Base-by-base conservation (phyloP, 2,329 filamentous ascomycete genomes). In the Calonectria henricotiae region DNA sequence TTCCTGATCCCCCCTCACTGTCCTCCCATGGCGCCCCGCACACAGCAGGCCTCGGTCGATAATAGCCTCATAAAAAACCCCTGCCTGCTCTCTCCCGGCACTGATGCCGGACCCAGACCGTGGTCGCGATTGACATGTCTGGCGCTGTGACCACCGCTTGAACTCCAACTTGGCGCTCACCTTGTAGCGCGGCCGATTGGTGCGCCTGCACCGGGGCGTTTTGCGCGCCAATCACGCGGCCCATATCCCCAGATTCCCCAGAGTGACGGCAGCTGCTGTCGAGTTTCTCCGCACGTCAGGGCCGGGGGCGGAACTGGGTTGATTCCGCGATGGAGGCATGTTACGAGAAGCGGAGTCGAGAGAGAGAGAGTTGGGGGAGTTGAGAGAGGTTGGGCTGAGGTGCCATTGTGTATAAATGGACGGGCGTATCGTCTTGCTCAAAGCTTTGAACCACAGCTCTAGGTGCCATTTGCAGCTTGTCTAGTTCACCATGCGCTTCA, bases 11-110 rank as follows among this genome's bases (percentile, higher is more conserved):
- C 32, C 60, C 30, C 66, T 60, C 46, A 47, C 39, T 20, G 23
- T 20, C 37, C 67, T 69, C 67, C 62, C 67, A 65, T 69, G 67
- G 62, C 67, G 62, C 67, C 67, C 67, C 67, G 62, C 67, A 65
- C 37, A 27, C 41, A 27, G 20, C 43, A 55, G 37, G 44, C 66
- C 66, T 68, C 66, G 60, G 61, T 60, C 66, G 27, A 55, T 44
- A 25, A 32, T 41, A 60, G 27, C 61, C 61, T 68, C 60, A 35
- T 37, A 15, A 8, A 46, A 27, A 66, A 58, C 37, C 65, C 65
- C 54, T 61, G 67, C 67, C 30, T 25, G 20, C 20, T 8, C 63
- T 20, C 41, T 55, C 41, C 30, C 63, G 49, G 37, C 20, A 41
- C 39, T 39, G 23, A 49, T 37, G 32, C 35, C 64, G 37, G 44